These are phyloP conservation scores for Nicotiana knightiana DNA, from an alignment of 257 asterid genomes.

Conservation along the genomic window DNA sequence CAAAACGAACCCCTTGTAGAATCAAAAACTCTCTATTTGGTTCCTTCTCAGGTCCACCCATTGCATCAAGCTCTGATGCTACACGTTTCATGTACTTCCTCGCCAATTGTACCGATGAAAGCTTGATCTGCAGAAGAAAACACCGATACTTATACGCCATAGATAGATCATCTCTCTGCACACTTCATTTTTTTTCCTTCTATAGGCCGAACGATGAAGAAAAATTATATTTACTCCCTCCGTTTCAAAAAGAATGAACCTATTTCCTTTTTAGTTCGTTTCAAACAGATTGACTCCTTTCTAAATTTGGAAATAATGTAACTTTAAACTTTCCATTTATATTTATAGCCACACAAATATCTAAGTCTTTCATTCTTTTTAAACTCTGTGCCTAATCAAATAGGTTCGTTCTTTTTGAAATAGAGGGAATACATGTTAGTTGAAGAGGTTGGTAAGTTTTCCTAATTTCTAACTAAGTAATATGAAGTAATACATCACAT, in stretches of 20 bases:
- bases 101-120: slow-evolving; percentile 83
- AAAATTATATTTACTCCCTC: background rate
- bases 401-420: too few relatives aligned
- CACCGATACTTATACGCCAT: background rate
- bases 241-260: too few relatives aligned
- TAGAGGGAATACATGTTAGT: background rate
- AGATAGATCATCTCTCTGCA: background rate
- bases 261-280: too few relatives aligned
- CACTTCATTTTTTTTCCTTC: background rate
- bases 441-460: background rate
- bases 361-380: too few relatives aligned
- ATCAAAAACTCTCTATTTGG: slow-evolving; percentile 85
- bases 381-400: too few relatives aligned
- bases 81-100: slow-evolving; percentile 95
- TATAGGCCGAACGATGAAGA: background rate
- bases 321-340: too few relatives aligned
- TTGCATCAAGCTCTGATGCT: slow-evolving; percentile 73
- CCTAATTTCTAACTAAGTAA: too few relatives aligned
- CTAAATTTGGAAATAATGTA: too few relatives aligned
- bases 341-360: too few relatives aligned
- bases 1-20: slow-evolving; percentile 95
- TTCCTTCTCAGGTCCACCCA: slow-evolving; percentile 79
- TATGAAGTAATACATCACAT: background rate
- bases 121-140: slow-evolving; percentile 70
- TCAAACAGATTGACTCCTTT: too few relatives aligned